Conservation (phyloP, 2,329 filamentous ascomycete genomes). For the Aspergillus pseudotamarii region DNA sequence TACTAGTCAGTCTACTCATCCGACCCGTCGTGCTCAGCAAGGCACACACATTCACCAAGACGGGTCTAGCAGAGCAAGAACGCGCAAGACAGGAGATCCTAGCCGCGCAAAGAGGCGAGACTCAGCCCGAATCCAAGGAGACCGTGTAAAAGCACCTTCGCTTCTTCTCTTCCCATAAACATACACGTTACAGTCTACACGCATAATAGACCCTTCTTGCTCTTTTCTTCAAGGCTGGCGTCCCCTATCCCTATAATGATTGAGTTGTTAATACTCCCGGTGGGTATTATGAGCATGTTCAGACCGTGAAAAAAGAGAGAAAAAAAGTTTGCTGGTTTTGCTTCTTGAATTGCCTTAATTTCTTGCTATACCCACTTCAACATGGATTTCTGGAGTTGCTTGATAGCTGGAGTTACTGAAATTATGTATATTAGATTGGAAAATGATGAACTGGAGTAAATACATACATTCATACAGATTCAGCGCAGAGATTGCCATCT, state of each 20-base stretch:
- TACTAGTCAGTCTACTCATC: constrained; percentile 45
- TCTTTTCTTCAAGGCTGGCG: background rate
- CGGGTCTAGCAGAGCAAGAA: constrained; percentile 49
- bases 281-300: background rate
- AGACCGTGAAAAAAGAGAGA: background rate
- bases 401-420: background rate
- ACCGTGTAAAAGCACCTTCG: constrained; percentile 7
- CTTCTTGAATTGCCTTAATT: background rate
- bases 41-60: constrained; percentile 48
- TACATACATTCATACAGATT: too few relatives aligned
- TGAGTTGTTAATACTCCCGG: background rate
- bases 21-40: constrained; percentile 41
- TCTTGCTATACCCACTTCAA: background rate
- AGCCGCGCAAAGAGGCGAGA: constrained; percentile 26
- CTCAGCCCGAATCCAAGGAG: constrained; percentile 62
- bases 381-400: background rate
- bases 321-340: background rate
- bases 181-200: background rate
- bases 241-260: background rate
- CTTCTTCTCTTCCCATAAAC: background rate
- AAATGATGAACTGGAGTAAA: too few relatives aligned
- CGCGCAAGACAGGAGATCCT: constrained; percentile 41
- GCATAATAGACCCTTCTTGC: background rate
- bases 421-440: background rate
- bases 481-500: background rate